These are phyloP conservation scores for Aspergillus pseudoterreus DNA, from an alignment of 2,329 filamentous ascomycete genomes.

Conservation along the genomic window DNA sequence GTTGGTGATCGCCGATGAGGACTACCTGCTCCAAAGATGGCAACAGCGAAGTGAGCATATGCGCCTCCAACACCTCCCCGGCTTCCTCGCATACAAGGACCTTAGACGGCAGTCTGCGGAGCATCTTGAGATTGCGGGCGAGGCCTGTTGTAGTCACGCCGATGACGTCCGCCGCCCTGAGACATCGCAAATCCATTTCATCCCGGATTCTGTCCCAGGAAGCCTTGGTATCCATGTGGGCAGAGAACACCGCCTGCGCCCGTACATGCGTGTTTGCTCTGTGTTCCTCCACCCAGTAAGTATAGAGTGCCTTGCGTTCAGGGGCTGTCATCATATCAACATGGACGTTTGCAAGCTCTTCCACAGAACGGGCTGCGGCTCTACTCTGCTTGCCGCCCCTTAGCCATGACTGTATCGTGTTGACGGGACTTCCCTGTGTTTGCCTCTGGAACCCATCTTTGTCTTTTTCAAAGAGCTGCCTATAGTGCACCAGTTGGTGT, in stretches of 20 bases:
- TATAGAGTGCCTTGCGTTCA: conserved; percentile 24
- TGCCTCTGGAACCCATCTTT: conserved; percentile 19
- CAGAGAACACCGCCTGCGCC: conserved; percentile 3
- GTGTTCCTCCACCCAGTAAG: conserved; percentile 25
- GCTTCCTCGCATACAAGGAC: conserved; percentile 44
- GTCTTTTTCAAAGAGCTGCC: conserved; percentile 7
- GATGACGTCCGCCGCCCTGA: conserved; percentile 46
- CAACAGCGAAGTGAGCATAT: conserved; percentile 39
- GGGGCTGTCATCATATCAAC: conserved; percentile 18
- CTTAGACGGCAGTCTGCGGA: conserved; percentile 42
- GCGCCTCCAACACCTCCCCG: conserved; percentile 41
- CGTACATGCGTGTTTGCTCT: not conserved
- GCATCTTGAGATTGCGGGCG: conserved; percentile 43
- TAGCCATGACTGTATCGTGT: conserved; percentile 19
- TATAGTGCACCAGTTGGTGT: not conserved
- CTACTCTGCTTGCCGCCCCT: conserved; percentile 6
- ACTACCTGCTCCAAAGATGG: conserved; percentile 42
- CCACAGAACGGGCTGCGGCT: conserved; percentile 4
- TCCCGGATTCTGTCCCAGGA: conserved; percentile 16
- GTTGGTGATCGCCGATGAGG: conserved; percentile 44
- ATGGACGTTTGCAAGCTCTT: conserved; percentile 6
- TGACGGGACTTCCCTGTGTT: not conserved
- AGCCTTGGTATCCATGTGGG: conserved; percentile 9
- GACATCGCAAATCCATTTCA: conserved; percentile 26
- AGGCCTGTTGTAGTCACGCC: conserved; percentile 54